Conservation (phyloP, 441 rosid genomes). For the Mallotus japonicus region DNA sequence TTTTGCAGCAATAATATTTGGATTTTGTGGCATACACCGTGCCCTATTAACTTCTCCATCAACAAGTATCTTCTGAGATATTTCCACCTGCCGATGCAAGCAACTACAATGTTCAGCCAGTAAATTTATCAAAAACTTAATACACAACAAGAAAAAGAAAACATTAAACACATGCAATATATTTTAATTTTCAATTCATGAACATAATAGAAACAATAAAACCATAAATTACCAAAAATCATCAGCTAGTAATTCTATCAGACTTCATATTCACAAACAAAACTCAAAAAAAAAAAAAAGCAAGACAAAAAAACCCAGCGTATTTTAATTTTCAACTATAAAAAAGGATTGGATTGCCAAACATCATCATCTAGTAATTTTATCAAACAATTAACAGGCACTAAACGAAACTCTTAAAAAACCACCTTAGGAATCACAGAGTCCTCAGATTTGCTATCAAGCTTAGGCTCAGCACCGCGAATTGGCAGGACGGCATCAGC, state of each 20-base stretch:
- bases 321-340: neutral
- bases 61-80: constrained; percentile 62
- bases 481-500: constrained; percentile 67
- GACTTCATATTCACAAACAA: no score
- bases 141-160: neutral
- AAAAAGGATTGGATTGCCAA: neutral
- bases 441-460: constrained; percentile 34
- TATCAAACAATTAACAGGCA: constrained; percentile 40
- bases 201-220: no score
- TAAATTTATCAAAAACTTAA: neutral
- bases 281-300: neutral
- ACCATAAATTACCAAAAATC: neutral
- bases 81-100: constrained; percentile 54
- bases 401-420: neutral
- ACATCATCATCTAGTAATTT: constrained; percentile 23
- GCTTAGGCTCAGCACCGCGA: constrained; percentile 35
- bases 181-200: no score
- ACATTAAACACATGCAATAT: no score
- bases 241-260: neutral
- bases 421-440: constrained; percentile 56
- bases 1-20: constrained; percentile 62
- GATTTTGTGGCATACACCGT: constrained; percentile 80
- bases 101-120: neutral
- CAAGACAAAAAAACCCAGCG: no score
- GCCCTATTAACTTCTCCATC: constrained; percentile 96